Base-by-base conservation (phyloP, 164 flowering plant genomes). In the Platanus orientalis region DNA sequence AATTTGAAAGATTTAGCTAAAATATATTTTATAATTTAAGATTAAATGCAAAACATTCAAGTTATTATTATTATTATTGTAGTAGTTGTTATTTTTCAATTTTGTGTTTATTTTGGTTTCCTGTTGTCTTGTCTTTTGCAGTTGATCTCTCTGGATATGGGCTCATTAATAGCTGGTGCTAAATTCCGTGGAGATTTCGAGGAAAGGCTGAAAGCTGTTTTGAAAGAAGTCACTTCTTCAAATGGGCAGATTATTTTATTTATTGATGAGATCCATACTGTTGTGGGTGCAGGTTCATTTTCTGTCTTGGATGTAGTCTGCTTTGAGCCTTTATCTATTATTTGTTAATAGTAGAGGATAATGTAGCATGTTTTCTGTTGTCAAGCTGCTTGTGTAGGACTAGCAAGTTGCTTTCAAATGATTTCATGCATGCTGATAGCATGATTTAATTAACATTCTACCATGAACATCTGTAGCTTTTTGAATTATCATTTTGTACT, bases 231-330 rank as follows among this genome's bases (percentile, higher is more conserved):
- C 30, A 84, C 90, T 63, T 76, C 96, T 42, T 94, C 99, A 58
- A 94, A 91, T 78, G 99, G 99, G 34, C 97, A 94, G 68, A 91
- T 88, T 49, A 80, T 94, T 61, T 75, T 94, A 57, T 94, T 94
- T 68, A 94, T 94, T 63, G 99, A 94, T 77, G 99, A 94, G 77
- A 88, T 94, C 68, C 99, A 94, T 68, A 94, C 96, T 28, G 97
- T 94, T 51, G 97, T 91, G n/a, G 99, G 99, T 64, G 97, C 97
- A 78, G 99, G 99, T 91, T 14, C 28, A 80, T 71, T 39, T 40
- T 57, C 21, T 42, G 47, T 25, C 1, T 20, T 13, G 20, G 13
- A 24, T 39, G 4, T 32, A n/a, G n/a, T 51, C 47, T 34, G 16
- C 29, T 51, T 51, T 17, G 32, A 20, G 21, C 12, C 17, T 13